A percentile compares a stretch with the other conserved stretches of the same genome.
These are phyloP conservation scores for Clonostachys sp. DNA, from an alignment of 2,329 filamentous ascomycete genomes.

Conservation along the genomic window DNA sequence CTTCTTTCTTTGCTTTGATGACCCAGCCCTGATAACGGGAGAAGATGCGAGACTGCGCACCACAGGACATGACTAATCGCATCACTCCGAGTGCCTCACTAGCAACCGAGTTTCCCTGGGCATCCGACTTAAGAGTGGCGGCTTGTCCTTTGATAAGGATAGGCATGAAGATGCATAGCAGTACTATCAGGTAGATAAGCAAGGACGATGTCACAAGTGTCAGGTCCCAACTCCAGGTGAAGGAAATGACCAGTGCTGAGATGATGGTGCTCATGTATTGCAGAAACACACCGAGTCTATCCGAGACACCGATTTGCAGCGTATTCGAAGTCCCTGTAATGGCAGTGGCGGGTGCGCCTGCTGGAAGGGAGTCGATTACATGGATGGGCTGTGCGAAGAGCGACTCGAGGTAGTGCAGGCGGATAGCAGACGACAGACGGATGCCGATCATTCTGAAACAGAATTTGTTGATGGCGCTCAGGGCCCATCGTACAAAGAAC, in stretches of 20 bases:
- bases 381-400: conserved; percentile 64
- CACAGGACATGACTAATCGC: conserved; percentile 58
- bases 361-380: conserved; percentile 61
- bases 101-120: conserved; percentile 53
- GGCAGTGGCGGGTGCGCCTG: conserved; percentile 56
- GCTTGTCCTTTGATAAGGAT: conserved; percentile 49
- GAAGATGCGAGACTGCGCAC: conserved; percentile 50
- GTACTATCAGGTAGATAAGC: conserved; percentile 48
- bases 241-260: conserved; percentile 48
- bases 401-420: conserved; percentile 59
- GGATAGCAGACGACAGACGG: conserved; percentile 54
- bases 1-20: conserved; percentile 43
- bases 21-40: conserved; percentile 50
- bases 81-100: conserved; percentile 57
- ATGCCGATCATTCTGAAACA: conserved; percentile 58
- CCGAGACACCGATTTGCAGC: conserved; percentile 61
- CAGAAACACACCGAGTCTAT: conserved; percentile 55
- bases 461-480: conserved; percentile 61
- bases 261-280: conserved; percentile 50
- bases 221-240: conserved; percentile 53
- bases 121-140: conserved; percentile 39
- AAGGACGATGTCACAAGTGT: conserved; percentile 54
- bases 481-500: conserved; percentile 60
- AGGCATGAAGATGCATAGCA: conserved; percentile 43
- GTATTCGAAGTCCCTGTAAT: conserved; percentile 61